phyloP scores from a whole-genome alignment of 1,284 basidiomycete genomes.

The Termitomyces sp. region DNA sequence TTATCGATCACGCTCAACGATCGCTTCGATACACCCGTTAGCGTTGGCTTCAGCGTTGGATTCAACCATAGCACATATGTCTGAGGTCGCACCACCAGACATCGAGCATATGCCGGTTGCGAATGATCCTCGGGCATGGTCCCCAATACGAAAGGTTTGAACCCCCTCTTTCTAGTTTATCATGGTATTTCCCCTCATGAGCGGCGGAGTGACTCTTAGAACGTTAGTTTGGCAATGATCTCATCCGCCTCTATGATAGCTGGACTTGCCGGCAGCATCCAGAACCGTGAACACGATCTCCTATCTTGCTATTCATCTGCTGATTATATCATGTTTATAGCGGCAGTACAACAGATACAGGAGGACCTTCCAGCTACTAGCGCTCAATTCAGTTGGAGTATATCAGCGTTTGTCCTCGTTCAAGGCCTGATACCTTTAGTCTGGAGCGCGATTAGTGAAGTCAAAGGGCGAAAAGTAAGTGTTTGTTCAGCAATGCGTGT shows the following conservation, averaged over 20 bases:
- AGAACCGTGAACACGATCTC: slow-evolving; percentile 47
- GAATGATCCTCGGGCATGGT: slow-evolving; percentile 80
- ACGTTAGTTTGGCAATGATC: slow-evolving; percentile 51
- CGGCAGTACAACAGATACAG: slow-evolving; percentile 66
- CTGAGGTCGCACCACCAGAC: slow-evolving; percentile 20
- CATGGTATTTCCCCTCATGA: not conserved
- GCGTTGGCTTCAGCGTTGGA: not conserved
- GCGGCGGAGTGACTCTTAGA: slow-evolving; percentile 30
- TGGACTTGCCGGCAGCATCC: slow-evolving; percentile 64
- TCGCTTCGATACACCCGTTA: not conserved
- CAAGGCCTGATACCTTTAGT: slow-evolving; percentile 67
- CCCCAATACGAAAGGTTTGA: slow-evolving; percentile 54
- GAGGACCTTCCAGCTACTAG: slow-evolving; percentile 60
- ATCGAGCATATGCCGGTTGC: slow-evolving; percentile 49
- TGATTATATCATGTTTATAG: slow-evolving; percentile 20
- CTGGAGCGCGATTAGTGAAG: slow-evolving; percentile 76
- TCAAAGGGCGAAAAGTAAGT: slow-evolving; percentile 73
- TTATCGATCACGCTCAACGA: slow-evolving; percentile 2
- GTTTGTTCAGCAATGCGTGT: not conserved
- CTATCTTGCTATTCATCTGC: slow-evolving; percentile 17
- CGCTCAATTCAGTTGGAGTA: slow-evolving; percentile 65
- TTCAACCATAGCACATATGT: not conserved
- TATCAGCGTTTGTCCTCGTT: slow-evolving; percentile 75
- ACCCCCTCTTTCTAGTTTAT: not conserved
- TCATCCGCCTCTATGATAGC: slow-evolving; percentile 62